phyloP scores from a whole-genome alignment of 495 filamentous ascomycete species.

The Endocarpon pusillum region DNA sequence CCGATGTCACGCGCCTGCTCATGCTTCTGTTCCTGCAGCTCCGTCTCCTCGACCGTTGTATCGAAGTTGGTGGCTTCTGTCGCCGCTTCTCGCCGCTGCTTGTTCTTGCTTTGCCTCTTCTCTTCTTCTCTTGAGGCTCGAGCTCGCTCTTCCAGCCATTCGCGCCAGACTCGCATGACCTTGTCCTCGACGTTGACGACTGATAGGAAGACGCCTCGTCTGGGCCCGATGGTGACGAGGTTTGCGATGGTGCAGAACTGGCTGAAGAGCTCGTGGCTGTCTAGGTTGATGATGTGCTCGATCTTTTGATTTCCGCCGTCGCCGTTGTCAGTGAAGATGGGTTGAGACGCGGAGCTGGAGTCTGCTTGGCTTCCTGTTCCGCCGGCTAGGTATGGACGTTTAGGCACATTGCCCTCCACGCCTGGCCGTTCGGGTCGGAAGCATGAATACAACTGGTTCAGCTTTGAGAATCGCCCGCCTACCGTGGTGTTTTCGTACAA shows the following conservation, averaged over 20 bases:
- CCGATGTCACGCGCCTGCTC: neutral
- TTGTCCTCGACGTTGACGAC: constrained; percentile 46
- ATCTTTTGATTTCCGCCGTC: constrained; percentile 21
- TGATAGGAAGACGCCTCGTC: constrained; percentile 37
- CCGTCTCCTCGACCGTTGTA: neutral
- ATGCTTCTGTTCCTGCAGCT: neutral
- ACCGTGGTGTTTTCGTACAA: constrained; percentile 22
- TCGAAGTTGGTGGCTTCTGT: neutral
- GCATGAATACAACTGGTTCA: constrained; percentile 33
- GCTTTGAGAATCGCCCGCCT: constrained; percentile 16
- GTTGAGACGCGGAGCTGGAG: constrained; percentile 3
- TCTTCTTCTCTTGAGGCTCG: constrained; percentile 7
- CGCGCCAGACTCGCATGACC: constrained; percentile 45
- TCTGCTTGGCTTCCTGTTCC: neutral
- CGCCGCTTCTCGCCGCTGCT: neutral
- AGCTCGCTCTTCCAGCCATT: constrained; percentile 42
- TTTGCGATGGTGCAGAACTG: constrained; percentile 53
- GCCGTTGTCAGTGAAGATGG: constrained; percentile 4
- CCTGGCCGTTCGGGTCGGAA: constrained; percentile 37
- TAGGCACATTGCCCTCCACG: neutral
- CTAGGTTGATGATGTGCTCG: constrained; percentile 43
- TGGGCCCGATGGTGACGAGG: constrained; percentile 47
- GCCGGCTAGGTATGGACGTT: neutral
- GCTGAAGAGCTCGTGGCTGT: constrained; percentile 49
- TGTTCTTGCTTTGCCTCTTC: constrained; percentile 6